These are phyloP conservation scores for Bipolaris sorokiniana DNA, from an alignment of 2,329 filamentous ascomycete species.

Conservation along the genomic window DNA sequence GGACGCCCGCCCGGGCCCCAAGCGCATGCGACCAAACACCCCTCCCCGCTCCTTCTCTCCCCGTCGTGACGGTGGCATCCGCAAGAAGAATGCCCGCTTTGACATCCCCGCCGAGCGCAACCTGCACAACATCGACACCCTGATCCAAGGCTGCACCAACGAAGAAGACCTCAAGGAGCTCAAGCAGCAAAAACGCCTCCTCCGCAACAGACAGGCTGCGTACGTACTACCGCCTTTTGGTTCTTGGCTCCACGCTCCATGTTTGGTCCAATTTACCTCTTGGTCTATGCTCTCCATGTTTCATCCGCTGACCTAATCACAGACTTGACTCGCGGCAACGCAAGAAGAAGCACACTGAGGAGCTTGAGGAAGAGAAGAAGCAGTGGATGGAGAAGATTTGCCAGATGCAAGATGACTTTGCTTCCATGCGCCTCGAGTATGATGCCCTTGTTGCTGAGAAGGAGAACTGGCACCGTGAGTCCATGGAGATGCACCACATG, in stretches of 20 bases:
- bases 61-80: slow-evolving; percentile 81
- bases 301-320: slow-evolving; percentile 47
- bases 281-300: slow-evolving; percentile 37
- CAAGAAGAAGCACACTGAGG: slow-evolving; percentile 98
- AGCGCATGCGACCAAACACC: slow-evolving; percentile 69
- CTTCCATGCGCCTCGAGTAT: slow-evolving; percentile 68
- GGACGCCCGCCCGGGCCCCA: slow-evolving; percentile 56
- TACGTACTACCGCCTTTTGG: slow-evolving; percentile 61
- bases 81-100: slow-evolving; percentile 98
- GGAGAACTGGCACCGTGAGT: slow-evolving; percentile 73
- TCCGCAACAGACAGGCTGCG: slow-evolving; percentile 96
- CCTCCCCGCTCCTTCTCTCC: slow-evolving; percentile 77
- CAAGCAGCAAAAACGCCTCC: slow-evolving; percentile 94
- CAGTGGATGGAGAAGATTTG: slow-evolving; percentile 77
- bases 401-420: slow-evolving; percentile 78
- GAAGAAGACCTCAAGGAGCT: slow-evolving; percentile 96
- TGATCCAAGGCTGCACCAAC: slow-evolving; percentile 86
- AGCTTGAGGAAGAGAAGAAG: slow-evolving; percentile 97
- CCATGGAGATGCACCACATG: slow-evolving; percentile 75
- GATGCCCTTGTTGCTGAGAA: slow-evolving; percentile 57
- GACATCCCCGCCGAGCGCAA: slow-evolving; percentile 95
- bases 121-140: slow-evolving; percentile 89
- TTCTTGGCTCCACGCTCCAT: slow-evolving; percentile 45
- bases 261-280: slow-evolving; percentile 39
- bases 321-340: slow-evolving; percentile 95